A percentile compares a stretch with the other conserved stretches of the same genome.
These are phyloP conservation scores for Phytopythium delawarense DNA, from an alignment of 352 stramenopile species.

Conservation along the genomic window DNA sequence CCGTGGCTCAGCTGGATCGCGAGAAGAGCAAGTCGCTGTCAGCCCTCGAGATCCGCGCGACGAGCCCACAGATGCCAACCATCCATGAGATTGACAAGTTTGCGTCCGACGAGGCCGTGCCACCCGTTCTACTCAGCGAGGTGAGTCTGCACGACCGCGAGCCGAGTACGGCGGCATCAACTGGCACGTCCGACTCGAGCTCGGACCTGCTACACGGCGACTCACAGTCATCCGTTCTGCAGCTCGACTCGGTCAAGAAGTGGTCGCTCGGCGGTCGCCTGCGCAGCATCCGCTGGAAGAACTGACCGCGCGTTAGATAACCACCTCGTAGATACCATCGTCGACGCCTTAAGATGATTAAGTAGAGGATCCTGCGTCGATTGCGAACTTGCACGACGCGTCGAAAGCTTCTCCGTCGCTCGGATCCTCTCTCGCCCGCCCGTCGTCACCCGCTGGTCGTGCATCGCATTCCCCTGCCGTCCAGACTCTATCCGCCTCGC, in stretches of 20 bases:
- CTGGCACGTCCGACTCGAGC: constrained; percentile 7
- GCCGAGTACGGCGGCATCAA: constrained; percentile 6
- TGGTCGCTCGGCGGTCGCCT: constrained; percentile 27
- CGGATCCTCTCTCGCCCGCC: not conserved
- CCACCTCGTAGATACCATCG: not conserved
- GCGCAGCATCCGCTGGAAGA: constrained; percentile 29
- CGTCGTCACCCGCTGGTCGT: not conserved
- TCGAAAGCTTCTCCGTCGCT: not conserved
- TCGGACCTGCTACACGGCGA: constrained; percentile 8
- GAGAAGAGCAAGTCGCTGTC: constrained; percentile 14
- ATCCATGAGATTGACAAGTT: constrained; percentile 8
- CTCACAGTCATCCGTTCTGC: not conserved
- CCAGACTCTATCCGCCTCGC: not conserved
- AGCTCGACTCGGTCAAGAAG: constrained; percentile 12
- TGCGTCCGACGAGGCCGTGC: not conserved
- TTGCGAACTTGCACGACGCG: not conserved
- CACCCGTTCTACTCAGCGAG: constrained; percentile 8
- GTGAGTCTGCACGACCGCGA: constrained; percentile 17
- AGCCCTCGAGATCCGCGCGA: constrained; percentile 10
- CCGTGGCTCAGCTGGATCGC: not conserved
- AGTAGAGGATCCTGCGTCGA: no score
- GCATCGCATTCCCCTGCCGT: not conserved
- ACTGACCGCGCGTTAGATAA: not conserved
- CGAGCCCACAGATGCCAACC: constrained; percentile 5
- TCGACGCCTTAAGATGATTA: not conserved